Evolutionary conservation across 2,329 filamentous ascomycete species (phyloP), one percentile per base, ranked within the genome.

Genomic region (Ophiostoma australiae): DNA sequence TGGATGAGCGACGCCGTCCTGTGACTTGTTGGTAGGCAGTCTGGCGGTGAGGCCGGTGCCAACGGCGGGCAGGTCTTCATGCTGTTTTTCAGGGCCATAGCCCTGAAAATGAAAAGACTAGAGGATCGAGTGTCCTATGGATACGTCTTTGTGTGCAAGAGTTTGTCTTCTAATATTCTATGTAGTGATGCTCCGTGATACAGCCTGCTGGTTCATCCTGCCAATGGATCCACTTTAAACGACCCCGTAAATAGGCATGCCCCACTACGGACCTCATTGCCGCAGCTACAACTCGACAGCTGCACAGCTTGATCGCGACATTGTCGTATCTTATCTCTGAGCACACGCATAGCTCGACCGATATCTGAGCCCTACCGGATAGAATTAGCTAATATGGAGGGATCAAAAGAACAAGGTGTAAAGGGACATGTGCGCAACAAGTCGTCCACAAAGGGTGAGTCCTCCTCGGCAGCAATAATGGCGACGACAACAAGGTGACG

Each of bases 401-500:
- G 71, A 35, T 52, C 73, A 68, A 73, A 72, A 31, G 69, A 37
- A 35, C 41, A 70, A 20, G 35, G 69, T 11, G 70, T 11, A 72
- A 17, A 61, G 66, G 79, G 78, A 27, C 80, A 81, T 70, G 75
- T 75, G 20, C 75, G 79, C 27, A 81, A 81, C 35, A 81, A 80
- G 66, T 81, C 80, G 0, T 74, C 79, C 5, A 78, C 79, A 20
- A 80, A 79, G 74, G 76, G 81, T 82, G 75, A 63, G 79, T 20
- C 44, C 8, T 7, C 35, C 3, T 3, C 63, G 10, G 8, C 63
- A 39, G 15, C 66, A 37, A 31, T 11, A n/a, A 6, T 5, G 66
- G 8, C 4, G 35, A 39, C 11, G 33, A 23, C 35, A 1, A 15
- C 27, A 61, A 17, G 27, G 68, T 69, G 17, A 70, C 6, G 13